Conservation (phyloP, 306 rosid genomes). For the Quercus mongolica region DNA sequence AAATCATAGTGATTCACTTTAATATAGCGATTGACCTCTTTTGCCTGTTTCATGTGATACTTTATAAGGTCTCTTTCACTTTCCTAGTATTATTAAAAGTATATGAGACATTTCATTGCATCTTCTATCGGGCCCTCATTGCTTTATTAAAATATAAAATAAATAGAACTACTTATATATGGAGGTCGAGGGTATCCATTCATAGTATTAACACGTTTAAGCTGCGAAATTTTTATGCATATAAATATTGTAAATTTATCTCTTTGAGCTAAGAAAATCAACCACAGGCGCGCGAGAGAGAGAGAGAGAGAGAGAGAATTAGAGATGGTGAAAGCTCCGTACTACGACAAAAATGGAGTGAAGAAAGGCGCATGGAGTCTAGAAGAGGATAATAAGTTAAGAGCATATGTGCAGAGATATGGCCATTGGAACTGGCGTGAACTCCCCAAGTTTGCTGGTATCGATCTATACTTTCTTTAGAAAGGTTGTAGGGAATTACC, state of each 20-base stretch:
- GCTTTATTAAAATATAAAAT: not conserved
- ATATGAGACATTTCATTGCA: not conserved
- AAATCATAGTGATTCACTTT: slow-evolving; percentile 4
- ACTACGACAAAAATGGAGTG: slow-evolving; percentile 54
- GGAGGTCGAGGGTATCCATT: not conserved
- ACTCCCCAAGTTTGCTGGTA: slow-evolving; percentile 64
- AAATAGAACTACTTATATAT: not conserved
- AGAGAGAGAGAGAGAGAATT: not conserved
- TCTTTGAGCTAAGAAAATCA: not conserved
- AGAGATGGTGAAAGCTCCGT: slow-evolving; percentile 69
- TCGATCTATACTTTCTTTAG: not conserved
- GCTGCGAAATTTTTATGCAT: not conserved
- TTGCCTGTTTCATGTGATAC: slow-evolving; percentile 12
- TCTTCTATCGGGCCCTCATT: slow-evolving; percentile 1
- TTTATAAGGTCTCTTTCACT: not conserved
- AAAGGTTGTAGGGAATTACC: not conserved
- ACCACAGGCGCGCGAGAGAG: not conserved
- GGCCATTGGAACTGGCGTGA: slow-evolving; percentile 76
- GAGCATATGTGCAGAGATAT: slow-evolving; percentile 34
- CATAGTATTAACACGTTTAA: not conserved
- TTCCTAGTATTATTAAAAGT: not conserved
- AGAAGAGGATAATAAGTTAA: slow-evolving; percentile 66
- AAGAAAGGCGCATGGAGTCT: slow-evolving; percentile 79
- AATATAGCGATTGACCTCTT: not conserved
- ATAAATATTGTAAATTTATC: not conserved